These are phyloP conservation scores for Diaporthe humulicola DNA, from an alignment of 2,329 filamentous ascomycete species.

Conservation along the genomic window DNA sequence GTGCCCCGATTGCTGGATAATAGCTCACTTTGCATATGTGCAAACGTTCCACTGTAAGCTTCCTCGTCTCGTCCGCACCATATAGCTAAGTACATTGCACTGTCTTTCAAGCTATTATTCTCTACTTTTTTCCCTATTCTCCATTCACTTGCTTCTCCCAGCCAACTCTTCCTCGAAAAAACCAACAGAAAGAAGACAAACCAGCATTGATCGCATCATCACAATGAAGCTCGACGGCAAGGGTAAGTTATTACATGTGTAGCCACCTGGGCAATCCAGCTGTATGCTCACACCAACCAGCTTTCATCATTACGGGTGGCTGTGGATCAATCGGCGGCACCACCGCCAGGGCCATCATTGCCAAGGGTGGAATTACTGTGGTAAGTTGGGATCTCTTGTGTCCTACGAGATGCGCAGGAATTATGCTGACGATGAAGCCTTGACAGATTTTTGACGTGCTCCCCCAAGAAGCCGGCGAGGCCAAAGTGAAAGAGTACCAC, in stretches of 20 bases:
- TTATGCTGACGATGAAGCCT: neutral
- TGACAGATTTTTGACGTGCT: neutral
- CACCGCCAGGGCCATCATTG: neutral
- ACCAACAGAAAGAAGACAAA: neutral
- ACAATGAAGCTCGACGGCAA: constrained; percentile 5
- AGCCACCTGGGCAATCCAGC: neutral
- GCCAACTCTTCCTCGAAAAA: neutral
- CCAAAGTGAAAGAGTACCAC: constrained; percentile 2
- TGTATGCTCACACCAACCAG: neutral
- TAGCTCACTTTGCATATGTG: neutral
- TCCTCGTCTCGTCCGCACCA: neutral
- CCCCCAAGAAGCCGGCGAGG: neutral
- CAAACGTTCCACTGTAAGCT: neutral
- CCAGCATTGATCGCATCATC: neutral
- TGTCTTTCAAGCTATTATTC: neutral
- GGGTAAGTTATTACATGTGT: neutral
- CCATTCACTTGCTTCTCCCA: neutral
- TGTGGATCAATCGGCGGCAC: constrained; percentile 4
- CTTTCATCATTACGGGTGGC: neutral
- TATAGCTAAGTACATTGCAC: neutral
- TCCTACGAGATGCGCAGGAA: neutral
- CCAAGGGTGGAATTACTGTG: neutral
- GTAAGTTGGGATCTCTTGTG: neutral
- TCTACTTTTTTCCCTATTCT: neutral
- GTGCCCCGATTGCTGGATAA: neutral